Base-by-base conservation (phyloP, 805 yeast genomes). In the Torulaspora gathmanii region DNA sequence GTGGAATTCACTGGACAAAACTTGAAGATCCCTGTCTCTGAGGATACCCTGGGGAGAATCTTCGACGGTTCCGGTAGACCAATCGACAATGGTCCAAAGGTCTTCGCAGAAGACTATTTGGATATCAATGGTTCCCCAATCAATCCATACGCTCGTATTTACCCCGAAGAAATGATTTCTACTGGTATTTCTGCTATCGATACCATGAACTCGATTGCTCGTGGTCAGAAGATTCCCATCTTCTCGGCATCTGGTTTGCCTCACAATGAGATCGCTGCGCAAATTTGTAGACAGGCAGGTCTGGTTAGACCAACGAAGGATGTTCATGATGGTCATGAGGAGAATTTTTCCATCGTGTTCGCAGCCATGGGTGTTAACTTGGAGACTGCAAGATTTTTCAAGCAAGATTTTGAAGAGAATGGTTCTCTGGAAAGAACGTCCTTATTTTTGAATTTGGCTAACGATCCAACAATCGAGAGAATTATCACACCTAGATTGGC, bases 361-460 rank as follows among this genome's bases (percentile, higher is more conserved):
- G 99, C 98, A 33, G 99, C 99, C 48, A 93, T 95, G 99, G 99
- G 99, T 80, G 99, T 91, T 57, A 93, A 95, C 69, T 80, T 93
- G 72, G 99, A 95, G 73, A 93, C 99, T 27, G 88, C 98, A 23
- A 80, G 99, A 69, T 93, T 93, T 75, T 93, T 93, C 83, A 88
- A 91, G 73, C 98, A 93, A 72, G 99, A 93, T 74, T 93, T 93
- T 72, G 98, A 95, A 75, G 98, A 93, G 71, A 93, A 93, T 64
- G 99, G 99, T 26, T 90, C 97, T 22, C 78, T 93, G 63, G 99
- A 93, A 71, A 89, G 99, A 79, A 95, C 97, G 38, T 85, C 96
- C 0, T 79, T 93, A 67, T 93, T 93, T 77, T 81, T 93, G 64
- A 93, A 93, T 72, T 80, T 93, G 78, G 99, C 99, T 47, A 93